A percentile compares a stretch with the other conserved stretches of the same genome.
Conservation (phyloP, 225 moss, liverwort and hornwort species). For the Pleurozium schreberi region DNA sequence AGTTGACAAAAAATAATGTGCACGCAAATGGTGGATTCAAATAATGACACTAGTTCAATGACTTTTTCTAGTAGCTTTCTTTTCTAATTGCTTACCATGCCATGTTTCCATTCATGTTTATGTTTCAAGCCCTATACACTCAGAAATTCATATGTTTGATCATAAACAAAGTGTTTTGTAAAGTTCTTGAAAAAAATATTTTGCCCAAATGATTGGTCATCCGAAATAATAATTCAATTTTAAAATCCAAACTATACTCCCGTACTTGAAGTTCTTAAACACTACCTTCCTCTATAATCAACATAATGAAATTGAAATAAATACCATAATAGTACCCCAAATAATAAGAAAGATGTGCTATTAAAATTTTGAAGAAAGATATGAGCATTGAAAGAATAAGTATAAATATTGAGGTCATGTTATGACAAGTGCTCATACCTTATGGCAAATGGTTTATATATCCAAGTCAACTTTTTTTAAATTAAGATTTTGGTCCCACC, state of each 20-base stretch:
- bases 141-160: background rate
- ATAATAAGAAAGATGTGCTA: background rate
- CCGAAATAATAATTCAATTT: background rate
- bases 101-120: background rate
- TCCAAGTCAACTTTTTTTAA: background rate
- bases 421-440: background rate
- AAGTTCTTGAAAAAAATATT: background rate
- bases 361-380: background rate
- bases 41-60: background rate
- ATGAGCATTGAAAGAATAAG: background rate
- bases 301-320: background rate
- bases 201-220: background rate
- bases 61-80: background rate
- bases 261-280: background rate
- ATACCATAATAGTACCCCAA: background rate
- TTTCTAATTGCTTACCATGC: background rate
- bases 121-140: background rate
- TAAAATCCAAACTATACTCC: too few species aligned
- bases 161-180: background rate
- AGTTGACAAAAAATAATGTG: background rate
- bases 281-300: background rate
- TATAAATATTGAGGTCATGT: background rate
- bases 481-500: too few species aligned
- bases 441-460: rapidly evolving
- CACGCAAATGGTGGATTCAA: background rate